A percentile compares a stretch with the other conserved stretches of the same genome.
Conservation (phyloP, 495 filamentous ascomycete species). For the Parmelia sp. region DNA sequence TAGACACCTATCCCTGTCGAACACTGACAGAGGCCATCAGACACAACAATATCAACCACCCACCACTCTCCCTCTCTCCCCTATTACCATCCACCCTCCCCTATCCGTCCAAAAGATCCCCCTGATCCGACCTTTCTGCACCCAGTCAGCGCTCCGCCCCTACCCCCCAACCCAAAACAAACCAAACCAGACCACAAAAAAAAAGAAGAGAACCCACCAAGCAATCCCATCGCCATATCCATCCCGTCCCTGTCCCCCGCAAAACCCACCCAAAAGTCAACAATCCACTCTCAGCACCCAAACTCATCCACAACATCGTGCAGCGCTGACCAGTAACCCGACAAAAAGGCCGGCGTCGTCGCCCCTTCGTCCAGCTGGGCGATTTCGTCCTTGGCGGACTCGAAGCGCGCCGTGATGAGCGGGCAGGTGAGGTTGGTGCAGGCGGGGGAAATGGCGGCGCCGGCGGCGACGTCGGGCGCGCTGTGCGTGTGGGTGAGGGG, state of each 20-base stretch:
- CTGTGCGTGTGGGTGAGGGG: neutral
- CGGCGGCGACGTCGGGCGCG: neutral
- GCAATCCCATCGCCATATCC: neutral
- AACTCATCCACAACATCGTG: neutral
- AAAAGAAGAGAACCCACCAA: neutral
- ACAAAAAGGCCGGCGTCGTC: neutral
- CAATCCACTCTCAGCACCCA: neutral
- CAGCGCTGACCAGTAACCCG: neutral
- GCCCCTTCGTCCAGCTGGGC: neutral
- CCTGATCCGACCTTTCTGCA: neutral
- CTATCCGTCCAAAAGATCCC: neutral
- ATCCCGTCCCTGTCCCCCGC: neutral
- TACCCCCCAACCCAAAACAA: neutral
- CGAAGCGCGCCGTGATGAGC: neutral
- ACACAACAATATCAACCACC: too few species aligned
- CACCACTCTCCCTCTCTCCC: too few species aligned
- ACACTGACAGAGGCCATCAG: neutral
- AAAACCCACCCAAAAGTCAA: too few species aligned
- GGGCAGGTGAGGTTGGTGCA: neutral
- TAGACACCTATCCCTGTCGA: neutral
- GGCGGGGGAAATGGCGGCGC: neutral
- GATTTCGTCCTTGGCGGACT: neutral
- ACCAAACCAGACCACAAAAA: neutral
- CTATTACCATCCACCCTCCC: neutral
- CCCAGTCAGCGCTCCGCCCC: neutral